Evolutionary conservation across 1,139 yeast genomes (phyloP).

Genomic region (Protomyces lactucae-debilis): DNA sequence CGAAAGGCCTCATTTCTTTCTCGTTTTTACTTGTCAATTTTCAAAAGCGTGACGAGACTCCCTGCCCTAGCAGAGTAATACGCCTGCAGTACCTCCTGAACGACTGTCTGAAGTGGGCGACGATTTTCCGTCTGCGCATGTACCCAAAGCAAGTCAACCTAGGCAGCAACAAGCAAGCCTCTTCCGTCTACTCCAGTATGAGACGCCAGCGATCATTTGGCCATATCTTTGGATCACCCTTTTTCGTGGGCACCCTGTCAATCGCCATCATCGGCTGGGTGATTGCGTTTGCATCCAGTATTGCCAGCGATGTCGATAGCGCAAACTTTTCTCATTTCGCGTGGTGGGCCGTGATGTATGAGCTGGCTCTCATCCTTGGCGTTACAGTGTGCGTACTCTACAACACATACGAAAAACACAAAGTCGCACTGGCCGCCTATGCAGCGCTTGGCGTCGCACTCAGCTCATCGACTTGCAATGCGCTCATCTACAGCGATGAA

Average conservation of each 20-base stretch:
- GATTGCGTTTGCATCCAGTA: conserved; percentile 80
- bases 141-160: neutral
- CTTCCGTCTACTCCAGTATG: neutral
- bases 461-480: conserved; percentile 60
- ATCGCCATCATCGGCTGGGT: conserved; percentile 54
- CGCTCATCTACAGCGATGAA: conserved; percentile 61
- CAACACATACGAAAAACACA: neutral
- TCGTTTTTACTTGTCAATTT: too few species aligned
- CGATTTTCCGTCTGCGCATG: neutral
- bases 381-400: conserved; percentile 38
- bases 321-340: conserved; percentile 67
- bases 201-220: neutral
- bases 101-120: too few species aligned
- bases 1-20: too few species aligned
- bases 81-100: too few species aligned
- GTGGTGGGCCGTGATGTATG: conserved; percentile 97
- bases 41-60: too few species aligned
- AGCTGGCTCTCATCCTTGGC: conserved; percentile 55
- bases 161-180: neutral
- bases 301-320: conserved; percentile 46
- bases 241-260: conserved; percentile 13
- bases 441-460: conserved; percentile 18
- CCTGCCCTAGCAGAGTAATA: too few species aligned
- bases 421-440: conserved; percentile 12
- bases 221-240: conserved; percentile 20